phyloP scores from a whole-genome alignment of 1,284 basidiomycete species.

The Trichosporon sp. region DNA sequence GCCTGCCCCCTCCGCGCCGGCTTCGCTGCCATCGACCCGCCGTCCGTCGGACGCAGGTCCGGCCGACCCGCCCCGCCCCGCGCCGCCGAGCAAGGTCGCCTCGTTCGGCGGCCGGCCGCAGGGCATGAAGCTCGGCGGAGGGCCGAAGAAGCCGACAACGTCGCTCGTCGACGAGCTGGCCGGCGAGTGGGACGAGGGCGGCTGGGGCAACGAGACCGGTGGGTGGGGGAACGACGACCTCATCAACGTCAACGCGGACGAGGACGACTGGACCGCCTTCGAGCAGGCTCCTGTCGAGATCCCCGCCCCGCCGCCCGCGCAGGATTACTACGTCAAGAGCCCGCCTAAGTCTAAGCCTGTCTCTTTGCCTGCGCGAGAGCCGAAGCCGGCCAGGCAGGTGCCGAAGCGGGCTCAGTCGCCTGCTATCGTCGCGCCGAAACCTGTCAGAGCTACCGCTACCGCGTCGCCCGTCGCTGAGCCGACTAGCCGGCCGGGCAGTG shows the following conservation, averaged over 20 bases:
- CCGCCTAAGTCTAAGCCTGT: too few species aligned
- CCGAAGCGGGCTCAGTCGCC: slow-evolving; percentile 5
- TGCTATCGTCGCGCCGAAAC: slow-evolving; percentile 8
- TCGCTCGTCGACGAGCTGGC: slow-evolving; percentile 57
- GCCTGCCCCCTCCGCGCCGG: slow-evolving; percentile 7
- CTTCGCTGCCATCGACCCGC: background rate
- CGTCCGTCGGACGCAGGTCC: background rate
- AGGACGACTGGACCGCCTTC: slow-evolving; percentile 91
- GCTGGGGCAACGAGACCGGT: slow-evolving; percentile 40
- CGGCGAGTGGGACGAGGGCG: slow-evolving; percentile 50
- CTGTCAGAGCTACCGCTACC: background rate
- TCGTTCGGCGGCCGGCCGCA: slow-evolving; percentile 8
- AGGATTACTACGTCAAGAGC: slow-evolving; percentile 31
- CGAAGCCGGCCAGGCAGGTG: slow-evolving; percentile 6
- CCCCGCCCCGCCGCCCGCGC: slow-evolving; percentile 33
- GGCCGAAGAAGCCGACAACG: slow-evolving; percentile 32
- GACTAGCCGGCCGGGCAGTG: slow-evolving; percentile 9
- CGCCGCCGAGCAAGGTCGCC: background rate
- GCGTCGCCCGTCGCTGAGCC: too few species aligned
- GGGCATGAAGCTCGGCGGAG: slow-evolving; percentile 65
- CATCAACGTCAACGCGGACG: slow-evolving; percentile 73
- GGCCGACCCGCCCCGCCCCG: background rate
- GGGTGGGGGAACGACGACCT: slow-evolving; percentile 60
- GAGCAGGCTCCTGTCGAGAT: slow-evolving; percentile 58
- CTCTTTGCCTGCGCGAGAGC: background rate